phyloP scores from a whole-genome alignment of 2,329 filamentous ascomycete genomes.

The Ilyonectria robusta region DNA sequence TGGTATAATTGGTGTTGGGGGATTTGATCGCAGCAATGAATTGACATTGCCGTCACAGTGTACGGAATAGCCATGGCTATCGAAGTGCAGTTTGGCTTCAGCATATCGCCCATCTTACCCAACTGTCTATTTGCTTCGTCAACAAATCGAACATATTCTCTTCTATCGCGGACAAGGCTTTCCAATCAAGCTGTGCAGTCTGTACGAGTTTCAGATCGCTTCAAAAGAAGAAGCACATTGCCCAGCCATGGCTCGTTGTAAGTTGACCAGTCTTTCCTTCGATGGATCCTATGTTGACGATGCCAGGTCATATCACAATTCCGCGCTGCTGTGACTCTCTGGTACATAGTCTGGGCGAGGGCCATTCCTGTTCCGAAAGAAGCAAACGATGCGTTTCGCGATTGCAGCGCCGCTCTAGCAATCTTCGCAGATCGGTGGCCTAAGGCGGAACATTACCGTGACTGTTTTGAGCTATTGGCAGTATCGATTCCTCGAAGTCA shows the following conservation, averaged over 20 bases:
- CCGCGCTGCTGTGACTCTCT: slow-evolving; percentile 12
- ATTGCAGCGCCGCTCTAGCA: slow-evolving; percentile 9
- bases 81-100: slow-evolving; percentile 12
- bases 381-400: slow-evolving; percentile 6
- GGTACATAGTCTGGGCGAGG: slow-evolving; percentile 16
- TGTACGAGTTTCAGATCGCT: slow-evolving; percentile 6
- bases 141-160: slow-evolving; percentile 9
- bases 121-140: slow-evolving; percentile 15
- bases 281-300: not conserved
- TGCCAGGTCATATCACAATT: slow-evolving; percentile 10
- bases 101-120: slow-evolving; percentile 12
- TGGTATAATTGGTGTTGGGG: too few relatives aligned
- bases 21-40: not conserved
- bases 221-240: slow-evolving; percentile 14
- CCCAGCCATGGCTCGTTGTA: slow-evolving; percentile 13
- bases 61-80: slow-evolving; percentile 13
- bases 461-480: slow-evolving; percentile 14
- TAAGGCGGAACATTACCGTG: slow-evolving; percentile 13
- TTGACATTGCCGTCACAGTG: not conserved
- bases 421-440: slow-evolving; percentile 12
- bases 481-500: slow-evolving; percentile 15
- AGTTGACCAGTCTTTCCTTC: not conserved
- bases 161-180: slow-evolving; percentile 5
- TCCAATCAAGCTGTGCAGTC: slow-evolving; percentile 6
- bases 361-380: slow-evolving; percentile 12